Evolutionary conservation across 2,329 filamentous ascomycete genomes (phyloP).

Genomic region (Raffaelea ambrosiae): DNA sequence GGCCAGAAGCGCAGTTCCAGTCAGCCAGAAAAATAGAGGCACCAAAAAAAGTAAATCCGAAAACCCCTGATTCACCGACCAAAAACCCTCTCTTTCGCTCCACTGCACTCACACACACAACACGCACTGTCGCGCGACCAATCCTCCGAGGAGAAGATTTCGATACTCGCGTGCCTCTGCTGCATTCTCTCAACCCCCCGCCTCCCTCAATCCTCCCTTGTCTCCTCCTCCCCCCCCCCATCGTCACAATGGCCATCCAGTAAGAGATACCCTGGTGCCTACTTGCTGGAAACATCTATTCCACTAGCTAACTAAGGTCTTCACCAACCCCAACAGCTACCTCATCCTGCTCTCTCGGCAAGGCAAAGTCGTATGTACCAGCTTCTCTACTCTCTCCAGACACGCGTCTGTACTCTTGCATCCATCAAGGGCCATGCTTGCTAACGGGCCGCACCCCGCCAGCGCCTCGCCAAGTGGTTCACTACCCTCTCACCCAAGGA

Average conservation of each 20-base stretch:
- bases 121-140: too few relatives aligned
- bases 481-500: constrained; percentile 95
- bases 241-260: constrained; percentile 39
- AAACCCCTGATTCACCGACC: too few relatives aligned
- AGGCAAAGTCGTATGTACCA: constrained; percentile 87
- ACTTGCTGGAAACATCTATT: constrained; percentile 10
- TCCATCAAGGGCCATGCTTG: too few relatives aligned
- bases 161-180: too few relatives aligned
- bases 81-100: too few relatives aligned
- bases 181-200: neutral
- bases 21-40: too few relatives aligned
- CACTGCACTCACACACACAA: too few relatives aligned
- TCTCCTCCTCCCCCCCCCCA: neutral
- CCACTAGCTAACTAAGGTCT: neutral
- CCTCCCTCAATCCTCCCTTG: neutral
- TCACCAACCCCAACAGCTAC: constrained; percentile 57
- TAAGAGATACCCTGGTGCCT: too few relatives aligned
- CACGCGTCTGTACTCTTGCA: too few relatives aligned
- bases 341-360: constrained; percentile 94
- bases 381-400: constrained; percentile 23
- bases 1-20: too few relatives aligned
- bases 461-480: constrained; percentile 99
- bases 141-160: too few relatives aligned
- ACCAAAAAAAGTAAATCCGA: too few relatives aligned
- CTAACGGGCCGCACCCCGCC: constrained; percentile 11